phyloP scores from a whole-genome alignment of 2,329 filamentous ascomycete genomes.

The Hypoxylon sp. region DNA sequence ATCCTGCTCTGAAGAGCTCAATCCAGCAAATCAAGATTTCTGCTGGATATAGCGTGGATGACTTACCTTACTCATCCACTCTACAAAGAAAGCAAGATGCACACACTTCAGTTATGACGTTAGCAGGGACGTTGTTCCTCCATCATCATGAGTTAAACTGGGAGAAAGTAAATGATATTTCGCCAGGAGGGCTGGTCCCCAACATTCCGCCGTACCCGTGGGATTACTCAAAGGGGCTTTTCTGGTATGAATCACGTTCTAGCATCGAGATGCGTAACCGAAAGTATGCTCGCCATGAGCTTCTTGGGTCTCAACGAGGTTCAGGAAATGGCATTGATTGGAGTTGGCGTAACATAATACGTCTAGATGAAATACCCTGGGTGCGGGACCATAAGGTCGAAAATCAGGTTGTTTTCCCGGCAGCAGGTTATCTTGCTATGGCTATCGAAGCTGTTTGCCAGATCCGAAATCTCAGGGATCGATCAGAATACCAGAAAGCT shows the following conservation, averaged over 20 bases:
- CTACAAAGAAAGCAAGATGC: constrained; percentile 8
- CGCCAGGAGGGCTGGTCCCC: not conserved
- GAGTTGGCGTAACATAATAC: constrained; percentile 33
- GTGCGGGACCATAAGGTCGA: constrained; percentile 36
- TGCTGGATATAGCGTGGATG: too few species aligned
- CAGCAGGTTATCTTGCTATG: constrained; percentile 30
- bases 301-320: constrained; percentile 10
- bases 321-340: constrained; percentile 30
- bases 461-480: not conserved
- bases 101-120: constrained; percentile 2
- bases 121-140: constrained; percentile 17
- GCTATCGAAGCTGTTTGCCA: constrained; percentile 34
- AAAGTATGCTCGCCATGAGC: constrained; percentile 28
- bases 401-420: constrained; percentile 32
- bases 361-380: constrained; percentile 31
- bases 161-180: not conserved
- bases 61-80: too few species aligned
- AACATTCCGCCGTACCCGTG: constrained; percentile 48
- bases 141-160: constrained; percentile 14
- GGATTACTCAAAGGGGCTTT: constrained; percentile 43
- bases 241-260: constrained; percentile 25
- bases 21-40: not conserved
- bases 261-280: constrained; percentile 28
- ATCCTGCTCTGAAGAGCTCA: not conserved
- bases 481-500: too few species aligned